Conservation (phyloP, 371 early-diverging fungal species). For the Capniomyces stellatus region DNA sequence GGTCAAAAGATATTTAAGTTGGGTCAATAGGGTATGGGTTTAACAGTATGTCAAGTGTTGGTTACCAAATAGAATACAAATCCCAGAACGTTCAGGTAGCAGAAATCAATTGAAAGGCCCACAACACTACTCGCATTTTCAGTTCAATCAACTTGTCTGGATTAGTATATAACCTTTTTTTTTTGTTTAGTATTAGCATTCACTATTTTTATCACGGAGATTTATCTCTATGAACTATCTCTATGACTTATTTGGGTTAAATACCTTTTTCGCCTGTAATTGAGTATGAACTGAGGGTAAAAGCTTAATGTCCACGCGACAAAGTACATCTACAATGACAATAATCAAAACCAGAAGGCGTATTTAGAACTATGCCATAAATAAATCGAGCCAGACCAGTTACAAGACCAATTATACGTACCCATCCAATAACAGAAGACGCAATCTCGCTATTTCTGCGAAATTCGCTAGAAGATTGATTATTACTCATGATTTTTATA, state of each 20-base stretch:
- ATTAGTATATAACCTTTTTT: neutral
- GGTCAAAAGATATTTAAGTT: too few relatives aligned
- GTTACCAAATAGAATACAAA: slow-evolving; percentile 61
- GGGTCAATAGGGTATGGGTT: too few relatives aligned
- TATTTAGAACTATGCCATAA: too few relatives aligned
- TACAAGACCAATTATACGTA: too few relatives aligned
- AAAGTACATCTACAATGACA: slow-evolving; percentile 47
- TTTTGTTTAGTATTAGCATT: neutral
- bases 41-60: too few relatives aligned
- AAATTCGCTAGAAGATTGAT: too few relatives aligned
- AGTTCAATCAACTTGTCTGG: neutral
- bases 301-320: slow-evolving; percentile 55
- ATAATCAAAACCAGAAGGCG: too few relatives aligned
- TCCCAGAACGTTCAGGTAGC: slow-evolving; percentile 65
- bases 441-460: too few relatives aligned
- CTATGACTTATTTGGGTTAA: neutral
- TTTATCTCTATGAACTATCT: too few relatives aligned
- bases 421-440: too few relatives aligned
- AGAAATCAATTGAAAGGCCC: slow-evolving; percentile 80
- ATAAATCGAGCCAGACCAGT: too few relatives aligned
- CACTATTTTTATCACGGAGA: neutral
- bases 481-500: too few relatives aligned
- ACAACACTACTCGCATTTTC: slow-evolving; percentile 28
- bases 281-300: slow-evolving; percentile 54
- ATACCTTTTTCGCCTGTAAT: slow-evolving; percentile 36